Base-by-base conservation (phyloP, 345 rosid genomes). In the Populus euphratica region DNA sequence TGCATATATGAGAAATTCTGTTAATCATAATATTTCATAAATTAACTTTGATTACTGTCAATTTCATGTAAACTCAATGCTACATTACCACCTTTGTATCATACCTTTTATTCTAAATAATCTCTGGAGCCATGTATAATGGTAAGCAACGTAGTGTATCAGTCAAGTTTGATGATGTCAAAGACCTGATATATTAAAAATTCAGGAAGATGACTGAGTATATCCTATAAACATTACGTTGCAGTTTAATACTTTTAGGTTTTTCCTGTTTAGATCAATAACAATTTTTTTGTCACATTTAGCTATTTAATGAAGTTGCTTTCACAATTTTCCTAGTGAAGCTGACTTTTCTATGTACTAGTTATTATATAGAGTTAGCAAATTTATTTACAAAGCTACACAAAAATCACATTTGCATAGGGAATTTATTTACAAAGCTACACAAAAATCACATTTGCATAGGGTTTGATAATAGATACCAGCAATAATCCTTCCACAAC, bases 51-150 rank as follows among this genome's bases (percentile, higher is more conserved):
- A 38, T 27, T 17, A 76, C 47, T 6, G 4, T 52, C 70, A 44
- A 56, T 50, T 73, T 27, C 36, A 36, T 50, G 79, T 52, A 41
- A 72, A 71, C 64, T 63, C 56, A 44, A 16, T 18, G 47, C 23
- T 76, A 3, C 82, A 67, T 88, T 4, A 31, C 33, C 86, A 93
- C 94, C 95, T 91, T 93, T 21, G 95, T 93, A 84, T 93, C 91
- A 79, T 91, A 93, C 89, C 88, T 93, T 52, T 88, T 88, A 74
- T 90, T 85, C 86, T 85, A 83, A 76, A 93, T 90, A 75, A 93
- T 93, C 87, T 93, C 97, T 1, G 94, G 95, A 70, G 97, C 95
- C 97, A 93, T 93, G 86, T 93, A 93, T 63, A 93, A 82, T 52
- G 97, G 97, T 61, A 95, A 93, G 76, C 97, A 95, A 27, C 97